phyloP scores from a whole-genome alignment of 495 filamentous ascomycete genomes.

The Penicillium bialowiezense region DNA sequence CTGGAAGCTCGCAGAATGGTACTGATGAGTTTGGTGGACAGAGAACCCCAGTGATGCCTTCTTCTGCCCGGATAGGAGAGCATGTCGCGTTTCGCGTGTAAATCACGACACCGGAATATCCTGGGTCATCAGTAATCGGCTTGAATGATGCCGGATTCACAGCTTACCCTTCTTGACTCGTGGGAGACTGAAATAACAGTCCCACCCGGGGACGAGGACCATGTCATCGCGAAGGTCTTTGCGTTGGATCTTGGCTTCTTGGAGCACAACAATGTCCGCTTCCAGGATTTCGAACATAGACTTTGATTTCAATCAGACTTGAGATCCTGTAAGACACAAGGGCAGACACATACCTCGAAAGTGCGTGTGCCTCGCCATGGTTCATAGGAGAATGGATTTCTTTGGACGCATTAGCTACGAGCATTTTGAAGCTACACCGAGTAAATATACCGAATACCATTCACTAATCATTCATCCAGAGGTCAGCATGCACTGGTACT shows the following conservation, averaged over 20 bases:
- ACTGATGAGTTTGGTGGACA: conserved; percentile 70
- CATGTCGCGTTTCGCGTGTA: conserved; percentile 91
- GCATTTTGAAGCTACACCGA: too few species aligned
- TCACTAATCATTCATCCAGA: conserved; percentile 56
- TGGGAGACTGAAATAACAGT: conserved; percentile 92
- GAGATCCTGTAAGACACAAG: background rate
- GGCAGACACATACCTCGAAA: conserved; percentile 58
- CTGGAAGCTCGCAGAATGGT: conserved; percentile 72
- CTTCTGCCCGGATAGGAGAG: conserved; percentile 86
- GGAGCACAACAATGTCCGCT: conserved; percentile 91
- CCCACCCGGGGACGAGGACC: conserved; percentile 94
- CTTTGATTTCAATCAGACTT: conserved; percentile 27
- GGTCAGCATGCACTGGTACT: conserved; percentile 3
- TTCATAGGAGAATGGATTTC: conserved; percentile 92
- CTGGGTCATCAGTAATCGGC: conserved; percentile 37
- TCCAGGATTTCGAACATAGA: conserved; percentile 94
- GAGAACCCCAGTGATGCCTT: conserved; percentile 83
- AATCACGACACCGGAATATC: conserved; percentile 95
- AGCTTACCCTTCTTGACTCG: conserved; percentile 78
- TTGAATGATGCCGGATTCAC: background rate
- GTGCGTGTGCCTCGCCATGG: conserved; percentile 88
- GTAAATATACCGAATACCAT: conserved; percentile 88
- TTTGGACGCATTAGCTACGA: too few species aligned
- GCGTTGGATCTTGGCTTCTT: conserved; percentile 94
- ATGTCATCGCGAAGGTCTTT: conserved; percentile 95